These are phyloP conservation scores for Globisporangium acanthophoron DNA, from an alignment of 352 stramenopile genomes.

Conservation along the genomic window DNA sequence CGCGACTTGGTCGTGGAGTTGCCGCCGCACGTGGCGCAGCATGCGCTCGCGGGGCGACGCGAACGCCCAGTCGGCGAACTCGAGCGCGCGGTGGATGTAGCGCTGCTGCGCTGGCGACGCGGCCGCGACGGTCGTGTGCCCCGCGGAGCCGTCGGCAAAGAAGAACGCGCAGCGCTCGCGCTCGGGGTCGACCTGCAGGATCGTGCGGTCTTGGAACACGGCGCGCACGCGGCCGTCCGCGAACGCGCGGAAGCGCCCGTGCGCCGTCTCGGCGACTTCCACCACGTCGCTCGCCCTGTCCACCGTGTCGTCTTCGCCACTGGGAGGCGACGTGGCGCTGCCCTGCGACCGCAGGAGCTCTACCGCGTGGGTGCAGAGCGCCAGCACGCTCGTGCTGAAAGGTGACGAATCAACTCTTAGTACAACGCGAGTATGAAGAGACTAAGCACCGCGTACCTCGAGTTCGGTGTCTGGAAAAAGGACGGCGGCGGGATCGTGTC, in stretches of 20 bases:
- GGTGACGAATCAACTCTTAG: background rate
- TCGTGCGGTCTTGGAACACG: slow-evolving; percentile 66
- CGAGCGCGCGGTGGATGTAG: slow-evolving; percentile 49
- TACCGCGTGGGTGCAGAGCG: slow-evolving; percentile 12
- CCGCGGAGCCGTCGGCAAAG: slow-evolving; percentile 36
- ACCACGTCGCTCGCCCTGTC: slow-evolving; percentile 12
- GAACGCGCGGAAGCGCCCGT: slow-evolving; percentile 62
- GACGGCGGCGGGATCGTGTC: slow-evolving; percentile 45
- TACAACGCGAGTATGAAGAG: background rate
- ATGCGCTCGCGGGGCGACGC: slow-evolving; percentile 47
- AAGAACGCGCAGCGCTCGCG: slow-evolving; percentile 42
- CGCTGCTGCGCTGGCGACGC: slow-evolving; percentile 26
- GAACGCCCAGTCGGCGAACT: slow-evolving; percentile 69
- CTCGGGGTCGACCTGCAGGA: slow-evolving; percentile 43
- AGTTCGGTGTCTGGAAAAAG: background rate
- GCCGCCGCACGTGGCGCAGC: slow-evolving; percentile 24
- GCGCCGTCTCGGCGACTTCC: slow-evolving; percentile 37
- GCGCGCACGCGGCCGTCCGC: slow-evolving; percentile 55
- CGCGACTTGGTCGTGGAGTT: slow-evolving; percentile 24
- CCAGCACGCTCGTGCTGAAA: slow-evolving; percentile 1
- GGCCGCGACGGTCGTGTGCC: slow-evolving; percentile 31
- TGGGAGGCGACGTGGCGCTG: slow-evolving; percentile 2
- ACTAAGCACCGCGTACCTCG: slow-evolving; percentile 1
- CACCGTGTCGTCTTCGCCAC: background rate
- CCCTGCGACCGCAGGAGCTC: slow-evolving; percentile 9